These are phyloP conservation scores for Starmerella stellata DNA, from an alignment of 805 yeast genomes.

Conservation along the genomic window DNA sequence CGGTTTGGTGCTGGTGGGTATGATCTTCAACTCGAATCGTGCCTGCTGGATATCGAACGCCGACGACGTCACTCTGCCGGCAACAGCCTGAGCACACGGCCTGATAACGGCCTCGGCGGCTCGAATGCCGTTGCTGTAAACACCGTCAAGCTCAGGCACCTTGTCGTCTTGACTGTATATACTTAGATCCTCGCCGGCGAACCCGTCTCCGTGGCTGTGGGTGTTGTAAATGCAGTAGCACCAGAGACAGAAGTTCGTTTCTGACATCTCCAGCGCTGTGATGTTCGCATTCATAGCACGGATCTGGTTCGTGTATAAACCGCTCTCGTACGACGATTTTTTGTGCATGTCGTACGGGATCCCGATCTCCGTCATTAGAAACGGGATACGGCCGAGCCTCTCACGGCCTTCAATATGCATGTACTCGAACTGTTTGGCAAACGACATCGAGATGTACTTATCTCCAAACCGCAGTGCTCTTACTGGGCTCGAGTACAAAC, in stretches of 20 bases:
- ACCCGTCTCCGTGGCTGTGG: slow-evolving; percentile 74
- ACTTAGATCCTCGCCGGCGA: slow-evolving; percentile 91
- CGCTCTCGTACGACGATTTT: slow-evolving; percentile 47
- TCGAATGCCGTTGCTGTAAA: slow-evolving; percentile 39
- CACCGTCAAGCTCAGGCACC: slow-evolving; percentile 4
- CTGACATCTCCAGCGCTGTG: slow-evolving; percentile 57
- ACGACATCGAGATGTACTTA: slow-evolving; percentile 46
- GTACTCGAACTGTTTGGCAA: slow-evolving; percentile 48
- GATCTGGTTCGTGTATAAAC: slow-evolving; percentile 56
- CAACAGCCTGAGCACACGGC: slow-evolving; percentile 51
- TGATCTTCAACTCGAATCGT: slow-evolving; percentile 33
- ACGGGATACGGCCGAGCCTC: slow-evolving; percentile 51
- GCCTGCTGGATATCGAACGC: slow-evolving; percentile 40
- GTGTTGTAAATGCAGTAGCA: slow-evolving; percentile 55
- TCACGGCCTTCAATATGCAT: slow-evolving; percentile 46
- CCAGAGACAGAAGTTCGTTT: slow-evolving; percentile 68
- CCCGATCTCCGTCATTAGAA: slow-evolving; percentile 83
- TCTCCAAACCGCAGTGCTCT: slow-evolving; percentile 60
- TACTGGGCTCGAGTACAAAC: slow-evolving; percentile 56
- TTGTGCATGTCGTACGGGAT: slow-evolving; percentile 93
- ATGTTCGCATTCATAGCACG: slow-evolving; percentile 69
- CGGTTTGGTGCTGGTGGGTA: slow-evolving; percentile 10
- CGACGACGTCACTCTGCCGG: slow-evolving; percentile 38
- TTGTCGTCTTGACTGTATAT: slow-evolving; percentile 40
- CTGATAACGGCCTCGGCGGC: slow-evolving; percentile 60